Evolutionary conservation across 305 asterid genomes (phyloP), one percentile per base, ranked within the genome.

Genomic region (Ruellia speciosa): DNA sequence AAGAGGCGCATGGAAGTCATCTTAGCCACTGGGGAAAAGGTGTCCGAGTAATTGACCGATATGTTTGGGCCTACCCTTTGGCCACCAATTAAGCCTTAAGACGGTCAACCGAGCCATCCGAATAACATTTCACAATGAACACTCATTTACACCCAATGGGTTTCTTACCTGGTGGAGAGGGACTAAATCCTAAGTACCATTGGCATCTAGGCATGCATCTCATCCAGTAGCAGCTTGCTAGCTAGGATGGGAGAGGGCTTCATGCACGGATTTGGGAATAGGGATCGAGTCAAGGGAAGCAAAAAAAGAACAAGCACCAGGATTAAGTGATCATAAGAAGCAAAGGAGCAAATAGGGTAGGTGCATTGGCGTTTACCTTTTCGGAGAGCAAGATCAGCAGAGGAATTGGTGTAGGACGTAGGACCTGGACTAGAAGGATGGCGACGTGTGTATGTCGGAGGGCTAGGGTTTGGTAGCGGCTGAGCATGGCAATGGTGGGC

Each of bases 141-240:
- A 54, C 59, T 3, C 31, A 15, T 9, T 16, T 33, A 10, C 15
- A 54, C 9, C 59, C 14, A 14, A 33, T 16, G 10, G n/a, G 0
- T 8, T 7, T 40, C 35, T 54, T 5, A 14, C 31, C 3, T 0
- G 3, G 20, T 24, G 59, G 0, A 54, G n/a, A 14, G 47, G 11
- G 0, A 54, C 58, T 3, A 31, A 40, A 0, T 54, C 58, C 58
- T 45, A n/a, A 14, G 58, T 54, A 54, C 58, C 46, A 2, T 12
- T 28, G 15, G 41, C 2, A n/a, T 28, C 41, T 7, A 20, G 2
- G 18, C 4, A 14, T 14, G 14, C 11, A 52, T 28, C 47, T 41
- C 47, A 8, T 41, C 47, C 11, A 41, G 3, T 12, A 41, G 47
- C n/a, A 41, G n/a, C 47, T 5, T 12, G n/a, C 14, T 12, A 7